Conservation (phyloP, 345 rosid species). For the Arabidopsis arenosa region DNA sequence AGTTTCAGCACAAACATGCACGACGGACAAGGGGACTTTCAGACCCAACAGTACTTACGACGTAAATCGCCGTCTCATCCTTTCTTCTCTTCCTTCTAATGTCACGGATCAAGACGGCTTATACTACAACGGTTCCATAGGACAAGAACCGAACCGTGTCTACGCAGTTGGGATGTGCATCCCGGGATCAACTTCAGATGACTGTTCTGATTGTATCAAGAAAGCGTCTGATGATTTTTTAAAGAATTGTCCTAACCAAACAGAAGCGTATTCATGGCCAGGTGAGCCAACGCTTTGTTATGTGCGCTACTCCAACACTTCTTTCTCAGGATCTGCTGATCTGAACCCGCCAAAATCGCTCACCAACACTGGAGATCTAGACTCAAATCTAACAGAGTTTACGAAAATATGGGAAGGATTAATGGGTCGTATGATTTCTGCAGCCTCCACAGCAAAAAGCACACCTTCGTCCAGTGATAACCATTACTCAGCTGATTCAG, state of each 20-base stretch:
- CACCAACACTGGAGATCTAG: neutral
- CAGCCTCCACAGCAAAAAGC: conserved; percentile 24
- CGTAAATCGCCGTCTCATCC: conserved; percentile 37
- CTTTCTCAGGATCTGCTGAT: conserved; percentile 26
- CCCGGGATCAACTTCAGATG: conserved; percentile 37
- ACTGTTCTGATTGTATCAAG: conserved; percentile 35
- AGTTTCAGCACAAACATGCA: conserved; percentile 34
- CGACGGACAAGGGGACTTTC: conserved; percentile 34
- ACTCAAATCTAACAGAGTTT: conserved; percentile 8
- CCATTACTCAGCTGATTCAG: conserved; percentile 1
- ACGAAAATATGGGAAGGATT: conserved; percentile 2
- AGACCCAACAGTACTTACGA: conserved; percentile 34
- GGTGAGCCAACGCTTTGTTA: conserved; percentile 40
- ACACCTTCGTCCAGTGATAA: conserved; percentile 18
- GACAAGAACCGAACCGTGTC: conserved; percentile 38
- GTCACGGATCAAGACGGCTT: conserved; percentile 27
- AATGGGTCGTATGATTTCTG: neutral
- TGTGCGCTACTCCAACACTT: conserved; percentile 50
- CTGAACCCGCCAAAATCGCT: accelerated
- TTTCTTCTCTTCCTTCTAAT: conserved; percentile 41
- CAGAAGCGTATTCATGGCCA: conserved; percentile 35
- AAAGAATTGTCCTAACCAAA: conserved; percentile 38
- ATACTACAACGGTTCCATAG: conserved; percentile 40
- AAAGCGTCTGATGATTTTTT: neutral
- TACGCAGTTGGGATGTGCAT: conserved; percentile 38